phyloP scores from a whole-genome alignment of 495 filamentous ascomycete genomes.

The Penicillium tannophilum region DNA sequence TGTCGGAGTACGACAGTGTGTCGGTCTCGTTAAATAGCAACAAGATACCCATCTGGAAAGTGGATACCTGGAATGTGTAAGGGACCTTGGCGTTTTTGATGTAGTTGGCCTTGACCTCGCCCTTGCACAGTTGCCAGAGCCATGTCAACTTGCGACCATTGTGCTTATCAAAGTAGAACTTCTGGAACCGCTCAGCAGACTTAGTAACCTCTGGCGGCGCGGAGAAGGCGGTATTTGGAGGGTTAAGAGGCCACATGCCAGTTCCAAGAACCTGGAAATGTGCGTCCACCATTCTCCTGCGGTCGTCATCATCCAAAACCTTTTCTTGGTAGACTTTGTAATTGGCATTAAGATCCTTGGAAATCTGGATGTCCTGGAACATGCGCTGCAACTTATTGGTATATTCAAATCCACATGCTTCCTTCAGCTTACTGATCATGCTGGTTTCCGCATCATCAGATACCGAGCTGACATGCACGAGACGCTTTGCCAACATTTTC shows the following conservation, averaged over 20 bases:
- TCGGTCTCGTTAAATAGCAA: slow-evolving; percentile 92
- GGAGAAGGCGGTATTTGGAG: slow-evolving; percentile 82
- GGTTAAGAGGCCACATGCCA: slow-evolving; percentile 92
- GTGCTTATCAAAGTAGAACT: slow-evolving; percentile 95
- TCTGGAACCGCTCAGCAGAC: slow-evolving; percentile 84
- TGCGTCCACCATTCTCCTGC: slow-evolving; percentile 67
- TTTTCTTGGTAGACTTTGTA: slow-evolving; percentile 74
- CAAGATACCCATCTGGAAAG: slow-evolving; percentile 97
- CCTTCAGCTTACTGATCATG: slow-evolving; percentile 99
- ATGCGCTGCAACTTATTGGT: slow-evolving; percentile 99
- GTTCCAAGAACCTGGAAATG: slow-evolving; percentile 90
- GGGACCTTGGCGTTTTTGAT: slow-evolving; percentile 83
- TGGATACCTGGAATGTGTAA: slow-evolving; percentile 96
- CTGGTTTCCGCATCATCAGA: slow-evolving; percentile 97
- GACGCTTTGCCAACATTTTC: slow-evolving; percentile 88
- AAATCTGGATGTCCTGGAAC: slow-evolving; percentile 99
- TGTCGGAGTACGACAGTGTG: slow-evolving; percentile 83
- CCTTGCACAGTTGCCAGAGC: slow-evolving; percentile 98
- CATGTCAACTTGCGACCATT: slow-evolving; percentile 94
- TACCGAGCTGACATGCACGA: slow-evolving; percentile 91
- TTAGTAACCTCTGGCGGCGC: slow-evolving; percentile 82
- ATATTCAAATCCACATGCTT: slow-evolving; percentile 98
- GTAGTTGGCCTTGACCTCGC: slow-evolving; percentile 93
- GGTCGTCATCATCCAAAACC: slow-evolving; percentile 62
- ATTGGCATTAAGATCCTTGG: slow-evolving; percentile 88